phyloP scores from a whole-genome alignment of 768 basidiomycete genomes.

The Kwoniella pini region DNA sequence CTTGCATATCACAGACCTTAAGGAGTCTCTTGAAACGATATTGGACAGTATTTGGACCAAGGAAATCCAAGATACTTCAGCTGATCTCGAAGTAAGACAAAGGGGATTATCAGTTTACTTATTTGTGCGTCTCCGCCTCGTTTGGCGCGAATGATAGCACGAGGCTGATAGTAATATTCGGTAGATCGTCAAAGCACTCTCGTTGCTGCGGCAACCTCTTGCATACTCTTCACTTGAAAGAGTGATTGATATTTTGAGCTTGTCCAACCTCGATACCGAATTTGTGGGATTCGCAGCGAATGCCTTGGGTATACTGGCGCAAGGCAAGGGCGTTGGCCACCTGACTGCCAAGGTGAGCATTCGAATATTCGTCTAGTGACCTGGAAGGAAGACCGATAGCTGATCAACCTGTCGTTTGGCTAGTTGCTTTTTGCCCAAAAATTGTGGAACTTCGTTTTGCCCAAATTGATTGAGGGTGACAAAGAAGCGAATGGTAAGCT shows the following conservation, averaged over 20 bases:
- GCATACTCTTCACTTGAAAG: slow-evolving; percentile 64
- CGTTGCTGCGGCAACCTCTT: slow-evolving; percentile 69
- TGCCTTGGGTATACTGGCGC: slow-evolving; percentile 66
- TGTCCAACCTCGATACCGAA: slow-evolving; percentile 58
- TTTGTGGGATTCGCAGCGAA: slow-evolving; percentile 75
- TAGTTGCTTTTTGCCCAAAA: slow-evolving; percentile 57
- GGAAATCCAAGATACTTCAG: slow-evolving; percentile 47
- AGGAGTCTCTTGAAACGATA: slow-evolving; percentile 27
- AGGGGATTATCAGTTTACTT: slow-evolving; percentile 43
- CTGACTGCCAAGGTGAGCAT: slow-evolving; percentile 70
- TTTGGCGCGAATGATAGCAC: neutral
- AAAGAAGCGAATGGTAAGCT: slow-evolving; percentile 62
- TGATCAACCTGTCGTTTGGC: neutral
- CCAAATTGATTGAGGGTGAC: slow-evolving; percentile 71
- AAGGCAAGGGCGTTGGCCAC: slow-evolving; percentile 67
- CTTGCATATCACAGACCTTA: slow-evolving; percentile 24
- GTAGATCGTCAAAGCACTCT: slow-evolving; percentile 75
- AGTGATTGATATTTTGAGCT: slow-evolving; percentile 68
- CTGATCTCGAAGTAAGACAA: slow-evolving; percentile 21
- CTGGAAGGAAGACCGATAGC: neutral
- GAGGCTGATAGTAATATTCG: neutral
- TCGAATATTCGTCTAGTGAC: neutral
- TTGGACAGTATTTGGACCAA: slow-evolving; percentile 36
- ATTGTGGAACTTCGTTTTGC: slow-evolving; percentile 70
- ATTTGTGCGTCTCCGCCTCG: slow-evolving; percentile 21